A percentile compares a stretch with the other conserved stretches of the same genome.
These are phyloP conservation scores for Diaporthe humulicola DNA, from an alignment of 2,329 filamentous ascomycete species.

Conservation along the genomic window DNA sequence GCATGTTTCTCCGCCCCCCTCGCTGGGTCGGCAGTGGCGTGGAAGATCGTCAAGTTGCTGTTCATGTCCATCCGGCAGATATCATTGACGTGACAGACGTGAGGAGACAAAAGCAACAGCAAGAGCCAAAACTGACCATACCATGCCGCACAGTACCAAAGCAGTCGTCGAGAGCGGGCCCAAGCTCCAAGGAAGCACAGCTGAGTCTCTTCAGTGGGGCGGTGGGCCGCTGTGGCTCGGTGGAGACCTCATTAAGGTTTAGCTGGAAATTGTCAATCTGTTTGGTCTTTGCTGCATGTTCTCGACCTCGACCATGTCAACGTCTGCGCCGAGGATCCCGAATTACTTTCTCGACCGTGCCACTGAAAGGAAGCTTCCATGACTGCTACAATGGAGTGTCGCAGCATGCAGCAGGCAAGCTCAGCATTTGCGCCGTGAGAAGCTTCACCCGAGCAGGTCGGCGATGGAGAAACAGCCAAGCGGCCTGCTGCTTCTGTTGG, in stretches of 20 bases:
- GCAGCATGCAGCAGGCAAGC: neutral
- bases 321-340: neutral
- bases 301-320: neutral
- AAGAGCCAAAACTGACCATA: neutral
- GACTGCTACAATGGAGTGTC: neutral
- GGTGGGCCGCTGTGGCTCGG: neutral
- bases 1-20: constrained; percentile 13
- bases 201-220: constrained; percentile 33
- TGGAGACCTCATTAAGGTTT: constrained; percentile 23
- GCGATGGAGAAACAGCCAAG: neutral
- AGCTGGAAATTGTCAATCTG: constrained; percentile 28
- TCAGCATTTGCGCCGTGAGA: constrained; percentile 2
- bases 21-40: neutral
- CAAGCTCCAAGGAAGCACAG: constrained; percentile 9
- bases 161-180: neutral
- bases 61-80: neutral
- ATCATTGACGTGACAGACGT: neutral
- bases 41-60: neutral
- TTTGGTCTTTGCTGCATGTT: neutral
- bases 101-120: neutral
- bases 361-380: neutral
- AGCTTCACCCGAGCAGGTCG: neutral
- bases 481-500: neutral
- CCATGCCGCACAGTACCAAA: neutral
- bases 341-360: neutral